Evolutionary conservation across 306 rosid genomes (phyloP), one percentile per base, ranked within the genome.

Genomic region (Lathyrus oleraceus): DNA sequence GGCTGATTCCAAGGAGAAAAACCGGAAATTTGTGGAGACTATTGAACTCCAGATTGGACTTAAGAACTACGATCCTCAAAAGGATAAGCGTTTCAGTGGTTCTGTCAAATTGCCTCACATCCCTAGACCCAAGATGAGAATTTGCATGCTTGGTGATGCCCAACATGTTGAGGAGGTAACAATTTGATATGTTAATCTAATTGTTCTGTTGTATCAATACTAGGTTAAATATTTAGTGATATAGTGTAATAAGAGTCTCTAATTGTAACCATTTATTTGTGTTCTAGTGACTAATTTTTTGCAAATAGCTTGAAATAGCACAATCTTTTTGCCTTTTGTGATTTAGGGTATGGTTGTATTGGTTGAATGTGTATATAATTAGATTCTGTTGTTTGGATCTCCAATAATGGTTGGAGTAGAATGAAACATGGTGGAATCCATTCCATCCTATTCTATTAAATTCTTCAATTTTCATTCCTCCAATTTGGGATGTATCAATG

Each of bases 101-200:
- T 88, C 95, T 14, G 95, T 91, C 9, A 88, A 85, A 72, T 72
- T 91, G 81, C 97, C 95, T 0, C 92, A 91, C 74, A 91, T 91
- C 10, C 97, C 97, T 19, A 85, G 97, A 9, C 97, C 97, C 7
- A 88, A 88, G 80, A 91, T 91, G 97, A 91, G 85, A 56, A 80
- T 91, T 8, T 91, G 97, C 77, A 91, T 91, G 97, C 95, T 91
- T 62, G 97, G 97, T 19, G 97, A 91, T 81, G 97, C 97, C 32
- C 91, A 85, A 52, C 97, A 91, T 52, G 95, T 91, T 53, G 97
- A 91, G 65, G 97, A 91, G 97, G 97, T 91, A 81, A 59, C 19
- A 1, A 40, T 27, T 8, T 36, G 14, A 5, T 44, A 8, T 45
- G 19, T 8, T 43, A 0, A 0, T 6, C 5, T 3, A 53, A 23